Base-by-base conservation (phyloP, 805 yeast species). In the Clavispora vitiphila region DNA sequence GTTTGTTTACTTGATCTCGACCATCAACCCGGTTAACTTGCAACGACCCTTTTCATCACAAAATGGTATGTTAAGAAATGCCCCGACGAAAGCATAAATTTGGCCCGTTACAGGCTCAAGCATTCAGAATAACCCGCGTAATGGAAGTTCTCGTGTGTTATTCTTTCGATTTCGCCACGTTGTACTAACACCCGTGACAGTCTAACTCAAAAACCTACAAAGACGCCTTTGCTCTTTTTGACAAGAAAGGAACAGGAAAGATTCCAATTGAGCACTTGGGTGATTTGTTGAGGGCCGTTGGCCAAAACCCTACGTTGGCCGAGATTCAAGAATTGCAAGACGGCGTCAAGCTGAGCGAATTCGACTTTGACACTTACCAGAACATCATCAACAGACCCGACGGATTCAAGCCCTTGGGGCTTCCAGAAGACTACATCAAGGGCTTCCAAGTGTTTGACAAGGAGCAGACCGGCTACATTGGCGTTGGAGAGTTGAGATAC, bases 141-240 rank as follows among this genome's bases (percentile, higher is more conserved):
- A n/a, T n/a, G n/a, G n/a, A n/a, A n/a, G n/a, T n/a, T 24, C 11
- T 6, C 10, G 26, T 24, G n/a, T 9, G 12, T 4, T 24, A 4
- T 6, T n/a, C 9, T 8, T 23, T 31, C 11, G 6, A 43, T 7
- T 24, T 9, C n/a, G 26, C 20, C 32, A 29, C 32, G 32, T 29
- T 16, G 22, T 32, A 42, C 55, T 48, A 48, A 51, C 54, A 23
- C 14, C 42, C 8, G 32, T 16, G 6, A 26, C 14, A 50, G 55
- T 51, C 55, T 22, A 68, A 67, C 54, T 69, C 72, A 31, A 70
- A 70, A 51, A 70, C 76, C 23, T 70, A 70, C 71, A 88, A 87
- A 69, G 97, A 93, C 75, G 96, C 97, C 19, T 93, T 93, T 66
- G 93, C 98, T 10, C 80, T 93, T 35, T 93, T 91, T 60, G 99